Conservation (phyloP, 2,329 filamentous ascomycete species). For the Fusarium sp. region DNA sequence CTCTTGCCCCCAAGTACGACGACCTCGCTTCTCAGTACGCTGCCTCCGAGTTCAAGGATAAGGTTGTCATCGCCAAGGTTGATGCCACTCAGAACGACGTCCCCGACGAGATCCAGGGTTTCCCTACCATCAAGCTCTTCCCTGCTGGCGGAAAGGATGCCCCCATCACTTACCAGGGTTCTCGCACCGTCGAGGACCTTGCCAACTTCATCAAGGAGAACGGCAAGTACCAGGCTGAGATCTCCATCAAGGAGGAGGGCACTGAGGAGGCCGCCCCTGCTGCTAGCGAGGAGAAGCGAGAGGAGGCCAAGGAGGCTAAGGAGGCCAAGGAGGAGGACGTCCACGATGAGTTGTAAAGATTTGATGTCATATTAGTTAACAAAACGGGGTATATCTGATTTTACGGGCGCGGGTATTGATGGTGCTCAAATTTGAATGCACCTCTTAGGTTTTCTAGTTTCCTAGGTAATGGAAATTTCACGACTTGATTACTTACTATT, state of each 20-base stretch:
- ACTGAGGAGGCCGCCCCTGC: constrained; percentile 69
- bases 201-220: constrained; percentile 94
- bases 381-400: constrained; percentile 53
- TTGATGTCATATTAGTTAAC: constrained; percentile 47
- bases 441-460: constrained; percentile 48
- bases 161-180: constrained; percentile 88
- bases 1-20: constrained; percentile 95
- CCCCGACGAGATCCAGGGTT: constrained; percentile 95
- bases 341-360: constrained; percentile 82
- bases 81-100: constrained; percentile 97
- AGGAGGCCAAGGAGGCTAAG: constrained; percentile 58
- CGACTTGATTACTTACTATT: constrained; percentile 38
- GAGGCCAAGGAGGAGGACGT: constrained; percentile 60
- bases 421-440: constrained; percentile 45
- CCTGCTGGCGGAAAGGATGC: constrained; percentile 87
- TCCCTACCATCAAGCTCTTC: constrained; percentile 99
- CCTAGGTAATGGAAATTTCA: constrained; percentile 46
- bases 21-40: constrained; percentile 85
- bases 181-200: constrained; percentile 91
- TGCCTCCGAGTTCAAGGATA: constrained; percentile 82
- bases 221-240: constrained; percentile 87
- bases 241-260: constrained; percentile 67
- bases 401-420: constrained; percentile 53
- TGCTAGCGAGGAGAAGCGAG: constrained; percentile 66
- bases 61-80: constrained; percentile 96